Evolutionary conservation across 2,329 filamentous ascomycete genomes (phyloP), one percentile per base, ranked within the genome.

Genomic region (Nothomitra cinnamomea): DNA sequence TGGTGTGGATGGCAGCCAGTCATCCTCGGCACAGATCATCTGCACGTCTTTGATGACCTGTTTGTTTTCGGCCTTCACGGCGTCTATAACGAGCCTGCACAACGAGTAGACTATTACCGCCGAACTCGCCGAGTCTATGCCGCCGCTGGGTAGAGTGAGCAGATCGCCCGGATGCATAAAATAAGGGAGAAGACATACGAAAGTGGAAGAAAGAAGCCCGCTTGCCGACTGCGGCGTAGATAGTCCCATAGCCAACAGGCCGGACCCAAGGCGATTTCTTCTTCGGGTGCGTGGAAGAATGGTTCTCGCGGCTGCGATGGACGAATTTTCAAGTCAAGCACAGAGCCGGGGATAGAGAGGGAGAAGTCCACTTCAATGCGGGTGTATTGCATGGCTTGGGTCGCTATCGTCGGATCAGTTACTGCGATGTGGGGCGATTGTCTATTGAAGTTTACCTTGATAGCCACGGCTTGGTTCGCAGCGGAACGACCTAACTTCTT

Each of bases 171-270:
- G n/a, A n/a, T n/a, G n/a, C n/a, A n/a, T n/a, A n/a, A n/a, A 42
- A n/a, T 42, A 15, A 15, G 21, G 40, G 40, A 42, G n/a, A n/a
- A 15, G 21, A 21, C 41, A 8, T 45, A 69, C 72, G 0, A 82
- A 67, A n/a, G n/a, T 0, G 78, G 74, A 0, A 81, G 65, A 36
- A 80, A 69, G 58, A 71, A 82, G 1, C 78, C 79, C 7, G 74
- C 71, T 17, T 69, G 67, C 24, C 67, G 67, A 7, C 67, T 75
- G 22, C 76, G 66, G 3, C 75, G 65, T 0, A 81, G 66, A 58
- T 80, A 82, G 58, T 82, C 77, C 77, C 78, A 86, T 1, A 86
- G 65, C 72, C 77, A 87, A 59, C 76, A 80, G 2, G 78, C 82
- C 1, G 79, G 75, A 0, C 78, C 78, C 1, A 80, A 53, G 3